Conservation (phyloP, 2,329 filamentous ascomycete species). For the Raffaelea deltoideospora region DNA sequence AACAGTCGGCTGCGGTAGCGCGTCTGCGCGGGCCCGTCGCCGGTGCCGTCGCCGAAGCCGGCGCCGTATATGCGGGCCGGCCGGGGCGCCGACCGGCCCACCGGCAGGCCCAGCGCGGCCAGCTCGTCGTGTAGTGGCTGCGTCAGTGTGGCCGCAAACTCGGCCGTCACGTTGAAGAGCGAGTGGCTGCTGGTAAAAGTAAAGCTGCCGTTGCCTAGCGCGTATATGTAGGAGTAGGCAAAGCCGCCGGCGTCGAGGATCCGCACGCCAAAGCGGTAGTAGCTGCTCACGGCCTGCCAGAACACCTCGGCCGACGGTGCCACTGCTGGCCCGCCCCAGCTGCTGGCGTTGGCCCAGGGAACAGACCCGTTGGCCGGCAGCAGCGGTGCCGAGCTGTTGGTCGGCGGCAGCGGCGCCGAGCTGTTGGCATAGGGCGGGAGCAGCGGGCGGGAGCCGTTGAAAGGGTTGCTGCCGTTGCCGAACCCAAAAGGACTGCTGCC, state of each 20-base stretch:
- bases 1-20: conserved; percentile 20
- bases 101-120: conserved; percentile 15
- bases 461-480: not conserved
- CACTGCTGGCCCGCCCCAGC: not conserved
- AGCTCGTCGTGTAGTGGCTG: conserved; percentile 17
- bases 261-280: conserved; percentile 11
- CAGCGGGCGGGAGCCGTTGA: not conserved
- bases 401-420: not conserved
- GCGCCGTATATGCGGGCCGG: conserved; percentile 7
- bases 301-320: conserved; percentile 8
- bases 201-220: conserved; percentile 12
- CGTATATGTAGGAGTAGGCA: conserved; percentile 14
- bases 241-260: conserved; percentile 11
- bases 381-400: no score
- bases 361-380: no score
- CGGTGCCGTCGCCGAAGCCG: conserved; percentile 6
- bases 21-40: conserved; percentile 9
- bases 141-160: conserved; percentile 15
- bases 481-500: not conserved
- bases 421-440: not conserved
- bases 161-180: conserved; percentile 14
- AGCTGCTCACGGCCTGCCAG: conserved; percentile 12
- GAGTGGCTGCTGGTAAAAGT: conserved; percentile 10
- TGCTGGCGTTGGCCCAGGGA: no score
- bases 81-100: conserved; percentile 5